Percentiles rank a stretch among this genome's conserved stretches.
Evolutionary conservation across 306 rosid species (phyloP).

Genomic region (Cucurbita moschata): DNA sequence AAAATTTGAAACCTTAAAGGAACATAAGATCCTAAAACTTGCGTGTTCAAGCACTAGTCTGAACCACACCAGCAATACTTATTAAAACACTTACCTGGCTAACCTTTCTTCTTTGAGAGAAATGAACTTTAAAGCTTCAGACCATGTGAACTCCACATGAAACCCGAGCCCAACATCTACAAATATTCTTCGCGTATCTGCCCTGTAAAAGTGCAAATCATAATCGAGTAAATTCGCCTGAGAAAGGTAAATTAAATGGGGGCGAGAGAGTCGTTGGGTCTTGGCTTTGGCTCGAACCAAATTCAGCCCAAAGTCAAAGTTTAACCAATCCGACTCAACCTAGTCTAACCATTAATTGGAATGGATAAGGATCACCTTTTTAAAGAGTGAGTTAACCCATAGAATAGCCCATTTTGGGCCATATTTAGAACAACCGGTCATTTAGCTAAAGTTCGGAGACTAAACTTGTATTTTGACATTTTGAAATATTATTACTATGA

Average conservation of each 20-base stretch:
- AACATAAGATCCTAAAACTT: not conserved
- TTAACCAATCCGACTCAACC: too few species aligned
- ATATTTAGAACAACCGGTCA: too few species aligned
- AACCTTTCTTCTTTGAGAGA: constrained; percentile 62
- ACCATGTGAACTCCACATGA: constrained; percentile 91
- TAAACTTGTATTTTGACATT: too few species aligned
- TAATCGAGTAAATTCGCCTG: not conserved
- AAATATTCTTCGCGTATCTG: constrained; percentile 54
- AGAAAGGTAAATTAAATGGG: not conserved
- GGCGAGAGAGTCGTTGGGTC: not conserved
- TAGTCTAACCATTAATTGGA: too few species aligned
- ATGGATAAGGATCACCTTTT: too few species aligned
- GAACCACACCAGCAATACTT: too few species aligned
- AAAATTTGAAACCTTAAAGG: not conserved
- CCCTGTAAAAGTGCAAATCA: constrained; percentile 29
- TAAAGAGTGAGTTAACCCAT: too few species aligned
- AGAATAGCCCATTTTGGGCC: too few species aligned
- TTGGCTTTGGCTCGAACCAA: too few species aligned
- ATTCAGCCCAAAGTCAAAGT: too few species aligned
- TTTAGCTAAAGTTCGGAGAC: too few species aligned
- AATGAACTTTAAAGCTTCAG: constrained; percentile 68
- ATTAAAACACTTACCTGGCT: constrained; percentile 25
- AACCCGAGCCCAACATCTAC: constrained; percentile 90
- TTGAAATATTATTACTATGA: too few species aligned
- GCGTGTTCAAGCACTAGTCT: not conserved